Evolutionary conservation across 805 yeast species (phyloP).

Genomic region (Candida yuanshanica): DNA sequence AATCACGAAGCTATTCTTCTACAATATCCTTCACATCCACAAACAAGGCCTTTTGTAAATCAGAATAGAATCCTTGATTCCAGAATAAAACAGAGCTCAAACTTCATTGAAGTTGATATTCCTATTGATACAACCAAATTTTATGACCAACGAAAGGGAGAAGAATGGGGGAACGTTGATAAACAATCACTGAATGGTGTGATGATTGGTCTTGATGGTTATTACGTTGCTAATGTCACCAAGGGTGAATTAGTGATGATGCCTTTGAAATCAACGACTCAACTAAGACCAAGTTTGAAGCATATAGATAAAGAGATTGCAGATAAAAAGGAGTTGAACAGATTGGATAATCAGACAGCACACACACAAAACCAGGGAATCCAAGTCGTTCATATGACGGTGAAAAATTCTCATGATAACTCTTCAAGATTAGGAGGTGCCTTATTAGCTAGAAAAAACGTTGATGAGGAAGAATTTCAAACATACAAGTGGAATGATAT

Average conservation of each 20-base stretch:
- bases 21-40: slow-evolving; percentile 60
- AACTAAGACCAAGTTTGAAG: slow-evolving; percentile 74
- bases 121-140: slow-evolving; percentile 67
- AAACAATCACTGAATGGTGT: slow-evolving; percentile 71
- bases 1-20: slow-evolving; percentile 34
- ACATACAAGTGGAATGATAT: slow-evolving; percentile 41
- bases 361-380: slow-evolving; percentile 31
- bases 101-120: slow-evolving; percentile 66
- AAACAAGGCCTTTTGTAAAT: slow-evolving; percentile 32
- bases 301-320: slow-evolving; percentile 63
- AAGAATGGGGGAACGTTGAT: slow-evolving; percentile 56
- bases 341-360: slow-evolving; percentile 24
- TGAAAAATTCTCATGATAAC: slow-evolving; percentile 52
- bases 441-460: slow-evolving; percentile 52
- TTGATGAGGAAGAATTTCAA: slow-evolving; percentile 52
- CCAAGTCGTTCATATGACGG: slow-evolving; percentile 73
- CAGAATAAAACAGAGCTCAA: slow-evolving; percentile 55
- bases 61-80: slow-evolving; percentile 32
- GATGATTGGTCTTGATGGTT: slow-evolving; percentile 47
- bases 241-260: slow-evolving; percentile 53
- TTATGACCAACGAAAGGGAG: slow-evolving; percentile 59
- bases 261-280: slow-evolving; percentile 64
- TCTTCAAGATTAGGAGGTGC: slow-evolving; percentile 68
- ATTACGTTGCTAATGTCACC: slow-evolving; percentile 39
- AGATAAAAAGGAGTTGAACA: slow-evolving; percentile 36